Conservation (phyloP, 2,329 filamentous ascomycete genomes). For the Colletotrichum neosansevieriae region DNA sequence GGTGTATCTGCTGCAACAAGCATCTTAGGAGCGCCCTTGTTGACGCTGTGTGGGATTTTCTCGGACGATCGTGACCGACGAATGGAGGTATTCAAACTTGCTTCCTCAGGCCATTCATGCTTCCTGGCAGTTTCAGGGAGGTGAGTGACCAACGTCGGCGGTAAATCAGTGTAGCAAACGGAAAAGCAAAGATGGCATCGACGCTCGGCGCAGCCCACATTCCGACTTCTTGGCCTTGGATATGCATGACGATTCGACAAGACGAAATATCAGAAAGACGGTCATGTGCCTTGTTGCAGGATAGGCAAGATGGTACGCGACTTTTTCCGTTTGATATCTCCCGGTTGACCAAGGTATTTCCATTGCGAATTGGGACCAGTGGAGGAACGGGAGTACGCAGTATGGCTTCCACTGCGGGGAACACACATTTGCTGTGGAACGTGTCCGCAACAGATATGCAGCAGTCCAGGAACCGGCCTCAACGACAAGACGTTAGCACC, state of each 20-base stretch:
- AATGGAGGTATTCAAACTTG: neutral
- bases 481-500: neutral
- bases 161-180: neutral
- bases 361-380: neutral
- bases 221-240: conserved; percentile 11
- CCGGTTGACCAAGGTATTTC: neutral
- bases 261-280: neutral
- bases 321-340: conserved; percentile 19
- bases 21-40: conserved; percentile 15
- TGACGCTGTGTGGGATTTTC: conserved; percentile 5
- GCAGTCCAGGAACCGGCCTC: conserved; percentile 1
- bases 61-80: conserved; percentile 2
- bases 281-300: conserved; percentile 31
- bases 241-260: conserved; percentile 18
- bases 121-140: conserved; percentile 18
- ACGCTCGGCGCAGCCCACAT: conserved; percentile 13
- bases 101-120: conserved; percentile 16
- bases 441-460: conserved; percentile 13
- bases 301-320: conserved; percentile 1
- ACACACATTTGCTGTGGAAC: neutral
- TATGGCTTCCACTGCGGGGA: neutral
- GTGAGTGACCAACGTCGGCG: conserved; percentile 3
- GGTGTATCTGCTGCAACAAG: conserved; percentile 10
- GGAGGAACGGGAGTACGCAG: conserved; percentile 1
- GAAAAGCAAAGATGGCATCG: conserved; percentile 20